Percentiles rank a stretch among this genome's conserved stretches.
These are phyloP conservation scores for Hansenula sp. DNA, from an alignment of 1,139 yeast genomes.

Conservation along the genomic window DNA sequence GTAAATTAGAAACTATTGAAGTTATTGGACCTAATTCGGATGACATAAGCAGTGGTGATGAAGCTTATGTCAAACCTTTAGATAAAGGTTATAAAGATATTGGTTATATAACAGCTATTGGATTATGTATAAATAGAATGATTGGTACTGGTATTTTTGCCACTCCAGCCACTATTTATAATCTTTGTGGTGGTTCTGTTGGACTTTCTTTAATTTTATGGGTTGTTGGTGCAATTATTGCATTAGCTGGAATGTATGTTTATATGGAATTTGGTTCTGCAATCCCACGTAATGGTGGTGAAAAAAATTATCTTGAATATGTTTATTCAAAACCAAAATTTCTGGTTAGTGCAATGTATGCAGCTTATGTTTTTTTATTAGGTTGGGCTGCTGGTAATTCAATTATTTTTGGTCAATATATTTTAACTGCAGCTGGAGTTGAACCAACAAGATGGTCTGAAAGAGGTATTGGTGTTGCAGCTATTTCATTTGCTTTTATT, in stretches of 20 bases:
- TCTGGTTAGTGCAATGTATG: slow-evolving; percentile 70
- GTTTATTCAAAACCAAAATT: slow-evolving; percentile 66
- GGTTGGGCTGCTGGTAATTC: slow-evolving; percentile 87
- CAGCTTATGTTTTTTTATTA: slow-evolving; percentile 66
- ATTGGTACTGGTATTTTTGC: slow-evolving; percentile 88
- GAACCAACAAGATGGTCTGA: slow-evolving; percentile 72
- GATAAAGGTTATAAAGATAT: slow-evolving; percentile 24
- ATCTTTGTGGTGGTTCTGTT: slow-evolving; percentile 62
- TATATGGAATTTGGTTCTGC: slow-evolving; percentile 85
- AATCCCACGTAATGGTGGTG: slow-evolving; percentile 85
- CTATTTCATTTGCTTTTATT: slow-evolving; percentile 66
- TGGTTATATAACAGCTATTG: slow-evolving; percentile 23
- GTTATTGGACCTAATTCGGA: slow-evolving; percentile 1
- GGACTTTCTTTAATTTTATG: slow-evolving; percentile 71
- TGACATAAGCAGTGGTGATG: slow-evolving; percentile 1
- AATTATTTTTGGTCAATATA: slow-evolving; percentile 43
- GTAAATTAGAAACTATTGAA: slow-evolving; percentile 1
- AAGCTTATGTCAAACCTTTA: slow-evolving; percentile 9
- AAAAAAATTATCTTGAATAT: slow-evolving; percentile 75
- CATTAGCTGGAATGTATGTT: slow-evolving; percentile 68
- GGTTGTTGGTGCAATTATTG: slow-evolving; percentile 73
- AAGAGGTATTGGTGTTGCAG: slow-evolving; percentile 70
- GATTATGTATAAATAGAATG: slow-evolving; percentile 69
- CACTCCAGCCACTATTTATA: slow-evolving; percentile 73
- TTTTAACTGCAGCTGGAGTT: slow-evolving; percentile 65